Evolutionary conservation across 2,329 filamentous ascomycete genomes (phyloP).

Genomic region (Fusarium aywerte): DNA sequence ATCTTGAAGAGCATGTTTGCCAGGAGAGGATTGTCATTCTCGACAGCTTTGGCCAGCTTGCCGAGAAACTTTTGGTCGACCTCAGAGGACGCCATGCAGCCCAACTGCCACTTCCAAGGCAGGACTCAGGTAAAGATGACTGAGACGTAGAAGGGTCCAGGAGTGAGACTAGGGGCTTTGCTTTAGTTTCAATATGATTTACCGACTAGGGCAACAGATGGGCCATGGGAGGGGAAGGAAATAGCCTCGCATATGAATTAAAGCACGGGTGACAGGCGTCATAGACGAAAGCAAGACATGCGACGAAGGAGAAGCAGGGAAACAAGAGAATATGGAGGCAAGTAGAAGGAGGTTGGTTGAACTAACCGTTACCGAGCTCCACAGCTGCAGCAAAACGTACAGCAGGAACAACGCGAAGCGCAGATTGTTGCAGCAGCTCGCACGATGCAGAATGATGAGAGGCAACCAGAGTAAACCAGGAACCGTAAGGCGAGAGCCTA

Average conservation of each 20-base stretch:
- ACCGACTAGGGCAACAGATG: conserved; percentile 37
- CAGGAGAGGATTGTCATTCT: conserved; percentile 80
- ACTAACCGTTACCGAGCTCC: conserved; percentile 44
- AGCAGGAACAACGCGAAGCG: conserved; percentile 39
- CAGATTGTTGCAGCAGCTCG: conserved; percentile 41
- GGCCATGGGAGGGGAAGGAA: conserved; percentile 25
- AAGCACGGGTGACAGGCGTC: conserved; percentile 44
- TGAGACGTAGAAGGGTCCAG: conserved; percentile 34
- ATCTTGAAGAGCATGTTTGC: conserved; percentile 89
- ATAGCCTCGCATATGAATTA: conserved; percentile 48
- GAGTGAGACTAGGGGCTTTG: conserved; percentile 38
- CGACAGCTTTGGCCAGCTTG: conserved; percentile 83
- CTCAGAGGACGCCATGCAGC: conserved; percentile 89
- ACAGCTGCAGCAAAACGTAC: conserved; percentile 42
- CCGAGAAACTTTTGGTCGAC: conserved; percentile 98
- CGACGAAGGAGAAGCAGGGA: conserved; percentile 41
- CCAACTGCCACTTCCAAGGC: conserved; percentile 19
- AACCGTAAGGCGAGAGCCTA: conserved; percentile 28
- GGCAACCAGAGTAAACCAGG: conserved; percentile 36
- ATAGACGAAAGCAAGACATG: conserved; percentile 24
- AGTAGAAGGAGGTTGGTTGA: conserved; percentile 42
- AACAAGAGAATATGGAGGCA: conserved; percentile 37
- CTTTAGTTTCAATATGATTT: conserved; percentile 38
- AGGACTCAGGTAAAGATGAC: conserved; percentile 18
- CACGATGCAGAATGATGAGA: conserved; percentile 46